Evolutionary conservation across 2,329 filamentous ascomycete species (phyloP), one percentile per base, ranked within the genome.

Genomic region (Eutypa lata): DNA sequence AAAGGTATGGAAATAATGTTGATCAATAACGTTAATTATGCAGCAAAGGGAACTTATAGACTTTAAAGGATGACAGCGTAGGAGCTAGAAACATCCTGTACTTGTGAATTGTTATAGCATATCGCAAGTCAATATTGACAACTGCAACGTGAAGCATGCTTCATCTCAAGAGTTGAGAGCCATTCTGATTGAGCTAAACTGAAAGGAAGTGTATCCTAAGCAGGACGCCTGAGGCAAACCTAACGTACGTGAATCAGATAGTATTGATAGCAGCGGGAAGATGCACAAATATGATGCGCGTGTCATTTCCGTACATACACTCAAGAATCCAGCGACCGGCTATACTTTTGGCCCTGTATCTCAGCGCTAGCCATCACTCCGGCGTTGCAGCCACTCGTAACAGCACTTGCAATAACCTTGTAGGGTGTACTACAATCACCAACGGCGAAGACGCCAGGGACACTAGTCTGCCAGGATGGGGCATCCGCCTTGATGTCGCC

Each of bases 391-490:
- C 60, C 61, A 13, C 52, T 59, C 0, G 59, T 53, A 11, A 63
- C 58, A 0, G 61, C 54, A 11, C 56, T 49, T 0, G 57, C 54
- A 10, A 55, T 57, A 0, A 61, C 58, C 50, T 62, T 61, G 46
- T 62, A 59, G 2, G 56, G 57, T 0, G 57, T 57, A 19, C 53
- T 57, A 28, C 57, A 61, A 11, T 66, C 63, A 1, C 63, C 63
- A 13, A 53, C 59, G 8, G 62, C 61, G 42, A 61, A 66, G 2
- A 63, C 59, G 1, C 60, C 64, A 0, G 47, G 55, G 2, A 61
- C 57, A 18, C 40, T 60, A 1, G 59, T 58, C 16, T 61, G 52
- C 11, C 57, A 52, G 3, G 55, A 45, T 4, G 57, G 57, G 1
- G 53, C 54, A 14, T 58, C 51, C 7, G 57, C 58, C 16, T 53